These are phyloP conservation scores for Lactarius indigo DNA, from an alignment of 768 basidiomycete species.

Conservation along the genomic window DNA sequence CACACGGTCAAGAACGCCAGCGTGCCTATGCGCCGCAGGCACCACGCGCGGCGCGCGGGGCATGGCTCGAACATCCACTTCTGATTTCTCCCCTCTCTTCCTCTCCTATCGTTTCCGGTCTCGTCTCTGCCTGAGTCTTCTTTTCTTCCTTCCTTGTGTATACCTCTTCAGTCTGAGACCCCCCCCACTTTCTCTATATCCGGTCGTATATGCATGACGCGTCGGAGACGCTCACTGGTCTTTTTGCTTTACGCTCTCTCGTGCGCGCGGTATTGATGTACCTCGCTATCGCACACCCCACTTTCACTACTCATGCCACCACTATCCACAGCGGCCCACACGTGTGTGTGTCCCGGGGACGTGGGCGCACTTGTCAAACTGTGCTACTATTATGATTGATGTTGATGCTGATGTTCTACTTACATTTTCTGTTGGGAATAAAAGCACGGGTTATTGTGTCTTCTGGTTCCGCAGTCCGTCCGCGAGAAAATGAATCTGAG, in stretches of 20 bases:
- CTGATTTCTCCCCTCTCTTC: not conserved
- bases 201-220: not conserved
- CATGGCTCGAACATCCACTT: not conserved
- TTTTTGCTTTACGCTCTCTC: not conserved
- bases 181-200: not conserved
- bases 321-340: not conserved
- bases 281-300: not conserved
- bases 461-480: not conserved
- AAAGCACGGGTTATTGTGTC: not conserved
- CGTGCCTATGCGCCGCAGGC: not conserved
- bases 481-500: not conserved
- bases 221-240: slow-evolving; percentile 10
- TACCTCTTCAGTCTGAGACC: not conserved
- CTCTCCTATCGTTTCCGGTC: not conserved
- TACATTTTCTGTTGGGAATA: not conserved
- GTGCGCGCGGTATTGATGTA: slow-evolving; percentile 5
- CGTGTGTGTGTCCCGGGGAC: not conserved
- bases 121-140: not conserved
- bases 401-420: not conserved
- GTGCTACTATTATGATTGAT: not conserved
- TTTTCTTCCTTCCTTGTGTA: not conserved
- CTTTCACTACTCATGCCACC: not conserved
- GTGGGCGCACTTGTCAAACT: not conserved
- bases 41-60: not conserved
- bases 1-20: not conserved